Conservation (phyloP, 148 eudicot species). For the Euryodendron excelsum region DNA sequence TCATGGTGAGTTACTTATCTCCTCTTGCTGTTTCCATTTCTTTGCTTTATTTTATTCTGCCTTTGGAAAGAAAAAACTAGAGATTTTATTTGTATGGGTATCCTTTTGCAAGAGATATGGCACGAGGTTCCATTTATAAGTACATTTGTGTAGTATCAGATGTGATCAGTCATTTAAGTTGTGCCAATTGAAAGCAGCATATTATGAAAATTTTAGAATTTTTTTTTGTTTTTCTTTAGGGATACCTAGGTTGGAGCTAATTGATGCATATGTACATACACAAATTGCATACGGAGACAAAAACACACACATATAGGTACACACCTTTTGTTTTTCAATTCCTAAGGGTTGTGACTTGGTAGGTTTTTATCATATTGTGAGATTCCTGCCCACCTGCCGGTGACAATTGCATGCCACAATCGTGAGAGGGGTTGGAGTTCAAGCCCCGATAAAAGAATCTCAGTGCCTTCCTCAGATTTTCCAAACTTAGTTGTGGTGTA, state of each 20-base stretch:
- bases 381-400: slow-evolving; percentile 71
- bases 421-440: slow-evolving; percentile 84
- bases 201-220: background rate
- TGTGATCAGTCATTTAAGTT: no score
- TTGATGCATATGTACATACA: background rate
- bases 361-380: slow-evolving; percentile 86
- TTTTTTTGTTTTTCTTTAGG: background rate
- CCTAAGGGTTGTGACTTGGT: slow-evolving; percentile 16
- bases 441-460: slow-evolving; percentile 51
- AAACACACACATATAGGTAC: background rate
- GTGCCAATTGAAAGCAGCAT: background rate
- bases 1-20: slow-evolving; percentile 50
- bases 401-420: slow-evolving; percentile 81
- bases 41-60: background rate
- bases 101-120: background rate
- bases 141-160: background rate
- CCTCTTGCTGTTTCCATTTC: background rate
- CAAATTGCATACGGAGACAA: no score
- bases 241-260: background rate
- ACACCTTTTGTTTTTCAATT: background rate
- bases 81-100: background rate
- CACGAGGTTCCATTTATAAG: background rate
- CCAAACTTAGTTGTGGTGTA: slow-evolving; percentile 81
- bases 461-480: slow-evolving; percentile 65
- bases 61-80: background rate